Conservation (phyloP, 257 asterid genomes). For the Anisodus acutangulus region DNA sequence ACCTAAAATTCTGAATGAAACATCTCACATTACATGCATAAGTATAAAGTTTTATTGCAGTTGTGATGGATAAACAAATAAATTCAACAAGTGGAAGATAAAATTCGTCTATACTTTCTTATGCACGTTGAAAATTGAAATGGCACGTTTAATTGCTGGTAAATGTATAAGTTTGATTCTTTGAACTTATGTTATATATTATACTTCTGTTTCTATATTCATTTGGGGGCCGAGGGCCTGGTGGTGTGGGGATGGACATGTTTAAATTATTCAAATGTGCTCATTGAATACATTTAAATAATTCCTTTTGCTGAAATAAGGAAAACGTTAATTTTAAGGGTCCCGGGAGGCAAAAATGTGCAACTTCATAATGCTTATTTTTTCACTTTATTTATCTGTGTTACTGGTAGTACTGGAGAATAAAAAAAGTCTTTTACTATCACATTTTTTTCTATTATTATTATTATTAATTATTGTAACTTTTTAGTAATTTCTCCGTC, state of each 20-base stretch:
- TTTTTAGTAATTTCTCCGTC: too few species aligned
- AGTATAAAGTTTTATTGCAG: neutral
- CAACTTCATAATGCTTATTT: neutral
- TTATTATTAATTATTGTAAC: too few species aligned
- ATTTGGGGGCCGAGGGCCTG: neutral
- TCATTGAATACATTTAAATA: neutral
- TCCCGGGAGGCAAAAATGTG: neutral
- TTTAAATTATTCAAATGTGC: neutral
- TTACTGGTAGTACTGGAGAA: neutral
- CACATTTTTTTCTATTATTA: neutral
- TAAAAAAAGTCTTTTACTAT: neutral
- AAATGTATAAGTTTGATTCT: neutral
- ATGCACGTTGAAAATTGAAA: neutral
- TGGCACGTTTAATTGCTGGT: slow-evolving; percentile 16
- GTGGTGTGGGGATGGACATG: neutral
- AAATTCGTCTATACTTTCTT: neutral
- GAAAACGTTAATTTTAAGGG: neutral
- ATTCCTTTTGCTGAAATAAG: neutral
- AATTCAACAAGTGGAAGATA: neutral
- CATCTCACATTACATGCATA: neutral
- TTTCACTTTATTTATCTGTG: neutral
- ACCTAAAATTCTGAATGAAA: neutral
- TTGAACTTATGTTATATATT: neutral
- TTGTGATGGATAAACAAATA: neutral
- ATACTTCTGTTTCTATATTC: neutral